These are phyloP conservation scores for Saccharum hybrid DNA, from an alignment of 202 grass and related monocot species.

Conservation along the genomic window DNA sequence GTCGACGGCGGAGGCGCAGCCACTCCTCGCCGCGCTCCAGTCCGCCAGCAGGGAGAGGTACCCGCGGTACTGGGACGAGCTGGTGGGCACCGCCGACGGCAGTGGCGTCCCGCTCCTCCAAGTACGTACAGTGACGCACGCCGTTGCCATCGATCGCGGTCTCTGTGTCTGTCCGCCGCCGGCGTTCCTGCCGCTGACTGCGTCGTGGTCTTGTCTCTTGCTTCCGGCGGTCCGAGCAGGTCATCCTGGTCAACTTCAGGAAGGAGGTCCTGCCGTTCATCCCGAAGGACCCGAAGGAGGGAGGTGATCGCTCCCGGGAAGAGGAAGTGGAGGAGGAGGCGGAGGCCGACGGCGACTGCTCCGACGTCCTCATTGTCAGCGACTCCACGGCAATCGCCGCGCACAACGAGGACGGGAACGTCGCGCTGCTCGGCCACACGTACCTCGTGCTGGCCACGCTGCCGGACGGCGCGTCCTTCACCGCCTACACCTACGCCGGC, in stretches of 20 bases:
- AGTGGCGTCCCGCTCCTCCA: constrained; percentile 67
- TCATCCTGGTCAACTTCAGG: constrained; percentile 73
- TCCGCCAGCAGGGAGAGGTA: constrained; percentile 59
- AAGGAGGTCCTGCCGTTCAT: constrained; percentile 83
- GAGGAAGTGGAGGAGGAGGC: background rate
- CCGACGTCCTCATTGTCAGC: constrained; percentile 72
- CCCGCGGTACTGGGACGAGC: constrained; percentile 77
- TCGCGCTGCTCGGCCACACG: constrained; percentile 70
- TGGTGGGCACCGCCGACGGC: constrained; percentile 70
- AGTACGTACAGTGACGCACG: constrained; percentile 28
- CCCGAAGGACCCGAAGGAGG: constrained; percentile 9
- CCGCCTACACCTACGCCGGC: constrained; percentile 78
- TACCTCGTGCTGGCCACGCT: constrained; percentile 64
- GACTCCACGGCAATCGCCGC: constrained; percentile 64
- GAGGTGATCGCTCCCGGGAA: background rate
- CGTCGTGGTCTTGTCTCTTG: background rate
- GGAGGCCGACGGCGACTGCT: constrained; percentile 64
- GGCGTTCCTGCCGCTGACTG: background rate
- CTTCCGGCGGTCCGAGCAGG: constrained; percentile 28
- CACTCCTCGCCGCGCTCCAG: constrained; percentile 61
- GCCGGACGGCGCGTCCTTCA: constrained; percentile 66
- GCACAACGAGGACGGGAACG: constrained; percentile 81
- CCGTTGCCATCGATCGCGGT: background rate
- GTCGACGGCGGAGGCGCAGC: constrained; percentile 43
- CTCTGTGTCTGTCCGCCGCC: background rate